Evolutionary conservation across 1,284 basidiomycete genomes (phyloP), one percentile per base, ranked within the genome.

Genomic region (Rhizoctonia solani): DNA sequence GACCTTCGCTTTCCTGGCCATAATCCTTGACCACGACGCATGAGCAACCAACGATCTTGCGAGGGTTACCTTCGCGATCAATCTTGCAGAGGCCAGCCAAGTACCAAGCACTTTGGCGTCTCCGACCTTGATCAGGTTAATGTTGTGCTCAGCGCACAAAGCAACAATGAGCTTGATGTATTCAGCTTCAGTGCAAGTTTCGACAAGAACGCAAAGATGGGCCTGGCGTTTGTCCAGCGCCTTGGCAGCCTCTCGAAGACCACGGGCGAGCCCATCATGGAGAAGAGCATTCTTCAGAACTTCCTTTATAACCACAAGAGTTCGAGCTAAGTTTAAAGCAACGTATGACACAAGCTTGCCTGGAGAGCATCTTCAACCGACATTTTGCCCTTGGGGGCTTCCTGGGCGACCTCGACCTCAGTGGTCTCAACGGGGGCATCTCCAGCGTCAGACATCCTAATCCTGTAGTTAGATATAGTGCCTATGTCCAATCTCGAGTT

Each of bases 81-180:
- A 98, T 97, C 85, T 97, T 97, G 88, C 95, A 98, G 72, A 99
- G 87, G 79, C 96, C 96, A 75, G 94, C 95, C 96, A 98, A 76
- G 91, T 93, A 69, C 95, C 96, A 75, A 99, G 89, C 74, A 96
- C 88, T 84, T 99, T 99, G 77, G 93, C 92, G 81, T 98, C 96
- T 74, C 87, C 87, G 46, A 99, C 94, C 84, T 98, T 98, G 90
- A 98, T 98, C 73, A 98, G 83, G 86, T 96, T 95, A 83, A 98
- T 98, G 81, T 95, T 95, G 88, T 98, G 93, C 85, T 98, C 95
- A 74, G 93, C 93, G 81, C 96, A 98, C 77, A 98, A 93, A 65
- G 95, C 96, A 83, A 98, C 95, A 74, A 98, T 97, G 83, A 99
- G 93, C 85, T 98, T 98, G 86, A 98, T 92, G 87, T 99, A 98